These are phyloP conservation scores for Rubia tinctorum DNA, from an alignment of 305 asterid species.

Conservation along the genomic window DNA sequence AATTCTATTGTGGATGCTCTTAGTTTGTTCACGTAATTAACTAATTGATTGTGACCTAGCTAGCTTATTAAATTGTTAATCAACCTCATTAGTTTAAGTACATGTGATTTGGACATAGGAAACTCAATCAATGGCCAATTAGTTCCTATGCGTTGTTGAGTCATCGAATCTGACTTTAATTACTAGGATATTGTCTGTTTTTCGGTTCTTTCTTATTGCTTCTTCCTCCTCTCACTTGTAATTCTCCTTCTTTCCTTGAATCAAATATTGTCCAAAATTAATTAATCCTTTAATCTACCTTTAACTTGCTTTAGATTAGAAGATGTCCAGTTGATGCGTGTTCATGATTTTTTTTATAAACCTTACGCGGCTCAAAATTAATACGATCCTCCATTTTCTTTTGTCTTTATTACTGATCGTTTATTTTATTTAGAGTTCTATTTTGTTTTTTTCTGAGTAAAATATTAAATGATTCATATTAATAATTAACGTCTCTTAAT, in stretches of 20 bases:
- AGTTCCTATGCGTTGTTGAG: constrained; percentile 39
- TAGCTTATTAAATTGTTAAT: not conserved
- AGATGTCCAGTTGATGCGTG: not conserved
- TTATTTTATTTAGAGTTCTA: too few species aligned
- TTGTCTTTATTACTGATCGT: too few species aligned
- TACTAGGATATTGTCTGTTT: not conserved
- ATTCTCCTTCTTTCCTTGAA: not conserved
- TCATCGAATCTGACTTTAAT: constrained; percentile 43
- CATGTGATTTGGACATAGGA: constrained; percentile 40
- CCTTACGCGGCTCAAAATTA: not conserved
- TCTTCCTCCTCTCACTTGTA: constrained; percentile 14
- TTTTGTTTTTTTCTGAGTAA: too few species aligned
- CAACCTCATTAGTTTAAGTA: constrained; percentile 15
- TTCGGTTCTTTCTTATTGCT: not conserved
- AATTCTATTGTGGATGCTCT: too few species aligned
- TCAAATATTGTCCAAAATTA: not conserved
- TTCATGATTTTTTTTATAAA: not conserved
- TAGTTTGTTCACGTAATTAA: not conserved
- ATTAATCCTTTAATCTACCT: not conserved
- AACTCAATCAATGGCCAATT: not conserved
- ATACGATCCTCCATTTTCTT: too few species aligned
- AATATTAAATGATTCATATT: too few species aligned
- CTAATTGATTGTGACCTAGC: constrained; percentile 4
- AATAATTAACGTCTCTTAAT: too few species aligned
- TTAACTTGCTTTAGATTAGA: not conserved